Evolutionary conservation across 2,329 filamentous ascomycete species (phyloP).

Genomic region (Calonectria naviculata): DNA sequence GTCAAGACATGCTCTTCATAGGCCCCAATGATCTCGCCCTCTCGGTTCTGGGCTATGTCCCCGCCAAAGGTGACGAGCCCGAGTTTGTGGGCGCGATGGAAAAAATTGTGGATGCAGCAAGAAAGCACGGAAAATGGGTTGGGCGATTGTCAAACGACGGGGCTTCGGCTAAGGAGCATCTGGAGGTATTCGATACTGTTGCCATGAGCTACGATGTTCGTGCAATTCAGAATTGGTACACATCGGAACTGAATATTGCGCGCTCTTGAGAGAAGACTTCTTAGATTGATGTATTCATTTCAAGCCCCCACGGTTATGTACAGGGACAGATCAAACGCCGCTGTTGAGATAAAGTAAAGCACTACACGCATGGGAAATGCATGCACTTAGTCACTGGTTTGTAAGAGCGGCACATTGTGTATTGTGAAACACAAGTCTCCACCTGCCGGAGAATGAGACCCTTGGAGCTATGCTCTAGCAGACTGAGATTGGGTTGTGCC

Average conservation of each 20-base stretch:
- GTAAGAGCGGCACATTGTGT: not conserved
- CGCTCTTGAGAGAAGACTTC: no score
- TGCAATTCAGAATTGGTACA: slow-evolving; percentile 63
- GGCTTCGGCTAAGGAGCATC: slow-evolving; percentile 50
- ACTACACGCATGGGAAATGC: no score
- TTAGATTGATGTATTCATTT: no score
- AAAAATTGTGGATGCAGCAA: slow-evolving; percentile 56
- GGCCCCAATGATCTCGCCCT: slow-evolving; percentile 57
- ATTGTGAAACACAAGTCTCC: not conserved
- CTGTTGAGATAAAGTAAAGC: no score
- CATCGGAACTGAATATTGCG: slow-evolving; percentile 51
- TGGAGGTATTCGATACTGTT: slow-evolving; percentile 51
- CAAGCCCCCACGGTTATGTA: no score
- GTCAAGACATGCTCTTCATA: slow-evolving; percentile 52
- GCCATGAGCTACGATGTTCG: slow-evolving; percentile 58
- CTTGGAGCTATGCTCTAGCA: not conserved
- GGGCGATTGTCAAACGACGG: slow-evolving; percentile 60
- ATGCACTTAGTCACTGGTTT: not conserved
- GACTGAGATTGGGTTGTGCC: not conserved
- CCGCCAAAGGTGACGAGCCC: slow-evolving; percentile 58
- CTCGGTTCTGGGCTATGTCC: slow-evolving; percentile 54
- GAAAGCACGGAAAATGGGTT: slow-evolving; percentile 62
- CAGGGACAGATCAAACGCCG: no score
- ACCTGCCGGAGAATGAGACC: not conserved
- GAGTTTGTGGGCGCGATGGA: slow-evolving; percentile 58